phyloP scores from a whole-genome alignment of 176 grass and related monocot species.

The Aechmea fasciata region DNA sequence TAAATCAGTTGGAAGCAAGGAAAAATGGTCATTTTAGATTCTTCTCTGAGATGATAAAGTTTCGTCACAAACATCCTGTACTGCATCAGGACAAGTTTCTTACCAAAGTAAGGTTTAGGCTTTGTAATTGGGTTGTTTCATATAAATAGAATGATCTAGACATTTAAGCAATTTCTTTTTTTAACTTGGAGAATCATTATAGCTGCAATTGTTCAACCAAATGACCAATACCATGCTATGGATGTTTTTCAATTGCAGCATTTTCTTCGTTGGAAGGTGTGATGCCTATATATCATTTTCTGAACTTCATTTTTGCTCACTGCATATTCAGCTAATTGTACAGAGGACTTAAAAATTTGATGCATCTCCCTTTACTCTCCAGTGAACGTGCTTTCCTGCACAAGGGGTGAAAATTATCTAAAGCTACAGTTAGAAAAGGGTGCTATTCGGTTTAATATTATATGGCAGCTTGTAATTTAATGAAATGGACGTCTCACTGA shows the following conservation, averaged over 20 bases:
- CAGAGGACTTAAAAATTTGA: no score
- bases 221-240: not conserved
- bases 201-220: not conserved
- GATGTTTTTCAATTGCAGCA: not conserved
- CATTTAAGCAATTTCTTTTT: not conserved
- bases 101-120: constrained; percentile 47
- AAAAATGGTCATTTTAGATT: constrained; percentile 72
- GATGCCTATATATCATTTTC: constrained; percentile 7
- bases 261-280: not conserved
- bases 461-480: no score
- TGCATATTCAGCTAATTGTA: not conserved
- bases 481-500: no score
- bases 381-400: no score
- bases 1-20: constrained; percentile 62
- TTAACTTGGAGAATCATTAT: not conserved
- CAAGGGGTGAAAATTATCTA: no score
- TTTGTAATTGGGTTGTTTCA: constrained; percentile 6
- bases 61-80: constrained; percentile 60
- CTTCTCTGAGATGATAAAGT: constrained; percentile 93
- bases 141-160: not conserved
- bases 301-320: not conserved
- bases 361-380: no score
- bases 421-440: no score
- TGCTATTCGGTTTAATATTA: no score
- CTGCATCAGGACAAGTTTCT: constrained; percentile 61